A percentile compares a stretch with the other conserved stretches of the same genome.
phyloP scores from a whole-genome alignment of 176 grass and related monocot species.

The Eleusine coracana region DNA sequence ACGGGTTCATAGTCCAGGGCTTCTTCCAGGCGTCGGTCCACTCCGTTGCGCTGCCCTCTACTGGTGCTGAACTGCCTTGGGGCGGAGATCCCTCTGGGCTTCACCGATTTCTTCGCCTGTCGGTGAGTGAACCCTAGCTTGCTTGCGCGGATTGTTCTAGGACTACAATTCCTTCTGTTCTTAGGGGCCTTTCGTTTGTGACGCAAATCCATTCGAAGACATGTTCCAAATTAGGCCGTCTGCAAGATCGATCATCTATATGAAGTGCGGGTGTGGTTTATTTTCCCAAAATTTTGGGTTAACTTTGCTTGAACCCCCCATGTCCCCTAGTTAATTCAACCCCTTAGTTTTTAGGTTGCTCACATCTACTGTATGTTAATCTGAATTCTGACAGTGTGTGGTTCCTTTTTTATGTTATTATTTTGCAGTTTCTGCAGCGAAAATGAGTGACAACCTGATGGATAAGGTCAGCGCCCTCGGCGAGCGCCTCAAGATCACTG shows the following conservation, averaged over 20 bases:
- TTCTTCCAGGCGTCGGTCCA: not conserved
- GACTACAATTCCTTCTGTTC: not conserved
- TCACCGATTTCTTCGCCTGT: not conserved
- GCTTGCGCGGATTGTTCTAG: not conserved
- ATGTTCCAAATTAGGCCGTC: not conserved
- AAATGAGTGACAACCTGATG: constrained; percentile 88
- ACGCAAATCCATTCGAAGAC: not conserved
- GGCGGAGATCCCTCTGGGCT: constrained; percentile 8
- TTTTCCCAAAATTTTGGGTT: not conserved
- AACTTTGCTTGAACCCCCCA: not conserved
- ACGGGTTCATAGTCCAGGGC: not conserved
- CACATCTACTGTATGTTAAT: not conserved
- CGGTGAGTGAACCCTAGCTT: constrained; percentile 29
- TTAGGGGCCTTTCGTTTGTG: not conserved
- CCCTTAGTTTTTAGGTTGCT: not conserved
- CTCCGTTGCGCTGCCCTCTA: not conserved
- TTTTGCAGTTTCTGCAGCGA: constrained; percentile 30
- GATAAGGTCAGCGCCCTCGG: constrained; percentile 85
- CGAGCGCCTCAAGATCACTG: constrained; percentile 81
- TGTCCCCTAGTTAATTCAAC: not conserved
- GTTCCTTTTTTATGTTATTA: not conserved
- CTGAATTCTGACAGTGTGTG: constrained; percentile 10
- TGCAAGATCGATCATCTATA: not conserved
- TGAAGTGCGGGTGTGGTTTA: not conserved
- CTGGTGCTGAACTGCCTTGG: constrained; percentile 17